Base-by-base conservation (phyloP, 345 rosid genomes). In the Sonneratia alba region DNA sequence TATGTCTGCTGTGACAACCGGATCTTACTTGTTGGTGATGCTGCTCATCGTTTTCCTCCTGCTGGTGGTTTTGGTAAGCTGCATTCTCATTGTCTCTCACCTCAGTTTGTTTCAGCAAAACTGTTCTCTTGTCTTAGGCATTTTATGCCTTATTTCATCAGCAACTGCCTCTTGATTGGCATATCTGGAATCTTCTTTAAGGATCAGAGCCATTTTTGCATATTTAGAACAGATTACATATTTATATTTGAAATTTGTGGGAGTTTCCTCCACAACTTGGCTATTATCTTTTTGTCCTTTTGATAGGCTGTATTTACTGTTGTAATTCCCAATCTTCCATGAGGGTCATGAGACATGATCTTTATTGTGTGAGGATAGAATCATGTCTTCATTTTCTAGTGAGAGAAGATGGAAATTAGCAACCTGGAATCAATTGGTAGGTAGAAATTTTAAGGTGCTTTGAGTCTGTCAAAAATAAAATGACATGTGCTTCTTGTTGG, bases 1-100 rank as follows among this genome's bases (percentile, higher is more conserved):
- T 90, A 82, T 78, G 77, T 77, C 64, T 76, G 80, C 79, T 82
- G 75, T 76, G 84, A 87, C 77, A 85, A 85, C 79, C 87, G 80
- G 73, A 77, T 95, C 69, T 75, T 90, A 66, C 91, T 95, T 77
- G 92, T 85, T 71, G 97, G 99, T 75, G 99, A 92, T 87, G 97
- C 99, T 76, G 97, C 93, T 77, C 98, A 92, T 74, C 90, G 90
- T 47, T 89, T 92, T 74, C 99, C 97, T 74, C 97, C 97, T 56
- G 97, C 99, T 68, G 99, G 97, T 82, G 99, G 97, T 77, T 95
- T 95, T 79, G 98, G 99, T 90, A 74, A 83, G 93, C 87, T 40
- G 67, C 72, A 69, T 38, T 53, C 7, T 22, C 34, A 22, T 22
- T n/a, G 11, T 57, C 63, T 57, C 11, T 57, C 63, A 57, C 63